Evolutionary conservation across 2,329 filamentous ascomycete species (phyloP), one percentile per base, ranked within the genome.

Genomic region (Stagonosporopsis chrysanthemi): DNA sequence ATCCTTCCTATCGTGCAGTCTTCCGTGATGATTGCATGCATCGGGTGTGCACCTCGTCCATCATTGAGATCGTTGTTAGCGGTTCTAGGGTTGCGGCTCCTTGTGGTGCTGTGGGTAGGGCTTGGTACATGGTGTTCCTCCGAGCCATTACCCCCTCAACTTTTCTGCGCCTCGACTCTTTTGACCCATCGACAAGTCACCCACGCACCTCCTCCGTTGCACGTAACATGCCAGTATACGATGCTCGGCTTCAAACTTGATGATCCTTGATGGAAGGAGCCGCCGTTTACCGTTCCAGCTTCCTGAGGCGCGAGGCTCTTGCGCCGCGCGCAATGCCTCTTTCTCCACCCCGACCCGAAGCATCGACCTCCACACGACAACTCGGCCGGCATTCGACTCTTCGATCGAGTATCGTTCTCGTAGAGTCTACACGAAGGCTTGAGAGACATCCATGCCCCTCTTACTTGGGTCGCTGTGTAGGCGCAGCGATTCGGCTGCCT

Each of bases 231-330:
- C 40, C 7, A 19, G 12, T 1, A 19, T 4, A 29, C 1, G 11
- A 26, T 19, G 36, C 22, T 33, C 12, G 19, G 5, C 12, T 3
- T 7, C 9, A 29, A 6, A 14, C 31, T 14, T 33, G 19, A 22
- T 35, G n/a, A 3, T 26, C 17, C 6, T 17, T 26, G 39, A 49
- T 45, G 24, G 39, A 19, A 45, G 17, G 45, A 12, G 26, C 52
- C 22, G 17, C n/a, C 17, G 6, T 22, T n/a, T 11, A 19, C 6
- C 23, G 15, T 39, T 6, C 17, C 15, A 11, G 15, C 45, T 39
- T 23, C 23, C 14, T 44, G 39, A 55, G 52, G 40, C 44, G 52
- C 52, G 35, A 49, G 15, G 17, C 38, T 39, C 44, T 40, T 49
- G 33, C 31, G 31, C 22, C 23, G 12, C 24, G 40, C 44, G 33